Evolutionary conservation across 345 rosid species (phyloP), one percentile per base, ranked within the genome.

Genomic region (Passiflora organensis): DNA sequence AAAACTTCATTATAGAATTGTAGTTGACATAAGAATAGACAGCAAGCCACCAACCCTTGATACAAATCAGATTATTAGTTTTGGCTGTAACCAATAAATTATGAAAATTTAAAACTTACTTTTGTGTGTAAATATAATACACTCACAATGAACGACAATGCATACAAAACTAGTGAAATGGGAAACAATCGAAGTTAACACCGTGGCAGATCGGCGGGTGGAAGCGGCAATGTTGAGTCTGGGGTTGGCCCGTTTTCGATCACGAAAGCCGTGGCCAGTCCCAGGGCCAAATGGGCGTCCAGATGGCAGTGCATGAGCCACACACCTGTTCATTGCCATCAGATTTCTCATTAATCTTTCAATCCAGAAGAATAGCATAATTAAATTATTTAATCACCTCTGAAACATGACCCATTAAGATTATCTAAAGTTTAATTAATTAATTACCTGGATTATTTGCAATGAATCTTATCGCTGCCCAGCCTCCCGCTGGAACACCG

Each of bases 391-490:
- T 37, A 37, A 37, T 37, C 41, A 6, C 8, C 8, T 1, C 13
- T 37, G 8, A 37, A 37, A 6, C 13, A 36, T 2, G 6, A 49
- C 1, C 34, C 20, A 49, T 9, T n/a, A 15, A 15, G 36, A 15
- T 49, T 6, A 2, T 2, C 9, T 10, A 18, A 12, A 16, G 4
- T 6, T 24, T 1, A 24, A 24, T 13, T 19, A 15, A 3, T 22
- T 22, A n/a, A 10, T 66, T 43, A 90, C 96, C 98, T 57, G 98
- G 98, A 58, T 91, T 91, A 64, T 88, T 39, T 17, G 96, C 99
- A 1, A 0, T 65, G 80, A 93, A 89, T 60, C 99, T 76, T 53
- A 71, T 73, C 38, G 77, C 95, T 1, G 63, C 69, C 69, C 69
- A 64, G 0, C 69, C 69, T 19, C 69, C 69, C 0, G 32, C 63